Conservation (phyloP, 768 basidiomycete genomes). For the Lactarius deliciosus region DNA sequence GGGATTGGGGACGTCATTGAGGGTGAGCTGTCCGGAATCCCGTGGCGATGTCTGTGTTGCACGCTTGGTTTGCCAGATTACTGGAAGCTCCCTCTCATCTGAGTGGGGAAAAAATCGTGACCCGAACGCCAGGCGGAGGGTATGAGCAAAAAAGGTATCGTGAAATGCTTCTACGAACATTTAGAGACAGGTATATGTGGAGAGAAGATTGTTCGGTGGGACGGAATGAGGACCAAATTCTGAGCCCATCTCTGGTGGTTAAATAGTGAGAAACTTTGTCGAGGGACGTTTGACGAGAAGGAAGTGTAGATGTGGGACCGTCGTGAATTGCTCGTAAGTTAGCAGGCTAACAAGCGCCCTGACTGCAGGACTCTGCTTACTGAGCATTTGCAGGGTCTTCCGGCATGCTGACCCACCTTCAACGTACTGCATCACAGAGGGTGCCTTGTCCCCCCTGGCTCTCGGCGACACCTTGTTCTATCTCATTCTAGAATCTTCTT, state of each 20-base stretch:
- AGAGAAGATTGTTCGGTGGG: neutral
- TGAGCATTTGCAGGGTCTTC: too few relatives aligned
- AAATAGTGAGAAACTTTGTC: conserved; percentile 7
- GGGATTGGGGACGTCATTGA: neutral
- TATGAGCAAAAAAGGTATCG: conserved; percentile 36
- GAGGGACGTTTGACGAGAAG: neutral
- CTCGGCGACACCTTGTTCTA: too few relatives aligned
- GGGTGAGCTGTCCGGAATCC: neutral
- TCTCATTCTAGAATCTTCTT: too few relatives aligned
- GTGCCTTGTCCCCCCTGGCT: too few relatives aligned
- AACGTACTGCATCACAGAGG: too few relatives aligned
- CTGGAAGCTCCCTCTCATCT: conserved; percentile 28
- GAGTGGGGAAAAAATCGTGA: conserved; percentile 30
- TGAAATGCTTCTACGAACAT: conserved; percentile 29
- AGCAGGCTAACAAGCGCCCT: too few relatives aligned
- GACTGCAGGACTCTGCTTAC: too few relatives aligned
- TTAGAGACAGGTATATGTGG: too few relatives aligned
- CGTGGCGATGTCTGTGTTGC: conserved; percentile 10
- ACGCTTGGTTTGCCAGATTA: conserved; percentile 22
- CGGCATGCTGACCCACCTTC: too few relatives aligned
- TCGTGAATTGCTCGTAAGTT: too few relatives aligned
- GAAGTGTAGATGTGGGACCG: neutral
- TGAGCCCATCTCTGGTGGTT: conserved; percentile 3
- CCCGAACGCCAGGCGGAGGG: conserved; percentile 34
- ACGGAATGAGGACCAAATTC: neutral